Conservation (phyloP, 1,284 basidiomycete species). For the Laetiporus sulphureus region DNA sequence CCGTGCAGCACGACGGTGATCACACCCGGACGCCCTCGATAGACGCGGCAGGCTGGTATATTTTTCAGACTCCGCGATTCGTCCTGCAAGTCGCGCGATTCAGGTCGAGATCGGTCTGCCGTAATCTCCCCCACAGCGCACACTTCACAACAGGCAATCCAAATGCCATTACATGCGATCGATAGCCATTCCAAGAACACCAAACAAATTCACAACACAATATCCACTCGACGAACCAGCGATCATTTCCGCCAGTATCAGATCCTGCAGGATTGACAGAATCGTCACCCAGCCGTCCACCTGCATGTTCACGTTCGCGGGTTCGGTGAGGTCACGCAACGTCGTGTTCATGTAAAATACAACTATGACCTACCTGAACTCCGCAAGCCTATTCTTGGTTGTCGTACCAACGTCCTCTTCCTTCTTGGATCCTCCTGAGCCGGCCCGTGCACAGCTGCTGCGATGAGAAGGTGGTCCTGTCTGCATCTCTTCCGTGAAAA, state of each 20-base stretch:
- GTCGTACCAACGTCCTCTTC: constrained; percentile 11
- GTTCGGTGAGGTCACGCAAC: constrained; percentile 13
- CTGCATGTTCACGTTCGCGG: constrained; percentile 10
- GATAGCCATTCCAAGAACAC: constrained; percentile 6
- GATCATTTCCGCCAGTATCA: constrained; percentile 8
- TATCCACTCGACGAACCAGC: too few relatives aligned
- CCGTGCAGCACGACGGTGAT: constrained; percentile 1
- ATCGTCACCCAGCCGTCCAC: constrained; percentile 19
- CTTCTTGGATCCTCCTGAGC: constrained; percentile 12
- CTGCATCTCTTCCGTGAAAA: constrained; percentile 16
- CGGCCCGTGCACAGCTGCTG: constrained; percentile 15
- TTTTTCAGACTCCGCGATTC: constrained; percentile 11
- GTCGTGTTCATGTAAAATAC: constrained; percentile 4
- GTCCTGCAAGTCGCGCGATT: constrained; percentile 6
- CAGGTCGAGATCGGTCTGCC: constrained; percentile 13
- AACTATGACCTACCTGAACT: constrained; percentile 23
- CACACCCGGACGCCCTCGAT: constrained; percentile 7
- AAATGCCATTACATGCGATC: constrained; percentile 9
- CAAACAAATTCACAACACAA: constrained; percentile 7
- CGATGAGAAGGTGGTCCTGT: constrained; percentile 10
- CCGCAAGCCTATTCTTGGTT: constrained; percentile 22
- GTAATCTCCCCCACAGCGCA: constrained; percentile 5
- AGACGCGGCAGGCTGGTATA: background rate
- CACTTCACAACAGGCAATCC: constrained; percentile 7
- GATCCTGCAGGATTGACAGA: constrained; percentile 8